Evolutionary conservation across 257 asterid genomes (phyloP), one percentile per base, ranked within the genome.

Genomic region (Cinchona pubescens): DNA sequence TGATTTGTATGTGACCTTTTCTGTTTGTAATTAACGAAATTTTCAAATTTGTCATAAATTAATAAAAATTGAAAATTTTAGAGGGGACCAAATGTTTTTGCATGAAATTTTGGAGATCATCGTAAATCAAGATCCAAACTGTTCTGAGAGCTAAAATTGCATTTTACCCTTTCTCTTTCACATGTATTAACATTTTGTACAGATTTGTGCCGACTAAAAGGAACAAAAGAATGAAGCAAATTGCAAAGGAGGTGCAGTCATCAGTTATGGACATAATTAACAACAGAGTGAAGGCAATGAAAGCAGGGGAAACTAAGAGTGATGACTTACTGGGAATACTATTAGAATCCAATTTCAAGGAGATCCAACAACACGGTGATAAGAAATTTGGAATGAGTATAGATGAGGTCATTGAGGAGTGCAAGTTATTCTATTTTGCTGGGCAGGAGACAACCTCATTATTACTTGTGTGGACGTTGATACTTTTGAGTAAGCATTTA

Each of bases 361-460:
- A 71, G 35, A 76, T 64, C 9, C 27, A 67, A 23, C 69, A 71
- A 48, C 63, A 45, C 3, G 78, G 81, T 9, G 37, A 72, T 23
- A 56, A 71, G 30, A 72, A 76, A 16, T 45, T 19, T 0, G 83
- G 83, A 49, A 75, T 82, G 83, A 82, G 81, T 51, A 48, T 75
- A 0, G 60, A 75, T 14, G 81, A 82, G 12, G 40, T 79, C 5
- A 51, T 82, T 43, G 83, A 79, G 23, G 86, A 79, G 48, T 82
- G 86, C 78, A 75, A 66, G 38, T 3, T 82, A 15, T 82, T 82
- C 51, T 82, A 79, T 46, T 67, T 82, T 42, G 86, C 79, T 11
- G 86, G 86, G 16, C 83, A 82, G 64, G 83, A 82, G 55, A 79
- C 83, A 0, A 76, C 79, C 12, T 46, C 81, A 11, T 46, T 35